Evolutionary conservation across 225 moss, liverwort and hornwort genomes (phyloP).

Genomic region (Takakia lepidozioides): DNA sequence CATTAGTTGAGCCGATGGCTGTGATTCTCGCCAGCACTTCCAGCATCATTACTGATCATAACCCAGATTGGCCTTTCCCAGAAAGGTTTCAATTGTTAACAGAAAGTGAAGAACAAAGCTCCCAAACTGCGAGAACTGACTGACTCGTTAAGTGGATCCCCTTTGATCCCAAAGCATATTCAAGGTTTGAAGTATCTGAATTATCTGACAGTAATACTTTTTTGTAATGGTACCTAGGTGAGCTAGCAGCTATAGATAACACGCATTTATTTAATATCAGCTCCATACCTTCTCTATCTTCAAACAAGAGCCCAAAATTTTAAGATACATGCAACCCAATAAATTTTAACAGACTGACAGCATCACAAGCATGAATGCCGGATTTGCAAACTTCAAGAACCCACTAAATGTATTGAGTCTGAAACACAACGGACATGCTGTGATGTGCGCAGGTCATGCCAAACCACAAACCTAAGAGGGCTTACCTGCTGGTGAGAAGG

Average conservation of each 20-base stretch:
- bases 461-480: conserved; percentile 8
- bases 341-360: background rate
- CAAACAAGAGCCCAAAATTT: no score
- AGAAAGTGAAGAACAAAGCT: background rate
- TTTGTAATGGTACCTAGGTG: no score
- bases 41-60: background rate
- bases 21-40: conserved; percentile 1
- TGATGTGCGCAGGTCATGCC: background rate
- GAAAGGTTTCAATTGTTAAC: background rate
- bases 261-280: no score
- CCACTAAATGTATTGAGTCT: no score
- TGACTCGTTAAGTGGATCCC: no score
- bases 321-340: no score
- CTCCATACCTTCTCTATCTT: no score
- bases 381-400: background rate
- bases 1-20: background rate
- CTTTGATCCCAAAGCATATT: no score
- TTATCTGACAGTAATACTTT: no score
- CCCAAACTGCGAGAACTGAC: background rate
- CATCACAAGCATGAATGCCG: conserved; percentile 1
- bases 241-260: no score
- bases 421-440: background rate
- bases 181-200: no score
- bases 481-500: conserved; percentile 31
- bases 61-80: background rate